These are phyloP conservation scores for Salix brachista DNA, from an alignment of 345 rosid species.

Conservation along the genomic window DNA sequence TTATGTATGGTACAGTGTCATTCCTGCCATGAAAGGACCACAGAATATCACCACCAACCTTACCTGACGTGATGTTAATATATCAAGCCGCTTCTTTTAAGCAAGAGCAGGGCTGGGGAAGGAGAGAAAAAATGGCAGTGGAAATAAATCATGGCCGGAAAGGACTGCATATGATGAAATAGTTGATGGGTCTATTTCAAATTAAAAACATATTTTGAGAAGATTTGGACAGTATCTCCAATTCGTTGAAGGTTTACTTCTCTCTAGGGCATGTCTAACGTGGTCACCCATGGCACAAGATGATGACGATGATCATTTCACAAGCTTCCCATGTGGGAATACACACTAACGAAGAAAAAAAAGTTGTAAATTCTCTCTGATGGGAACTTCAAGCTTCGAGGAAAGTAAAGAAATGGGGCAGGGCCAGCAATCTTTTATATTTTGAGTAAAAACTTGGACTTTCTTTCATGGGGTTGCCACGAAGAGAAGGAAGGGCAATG, in stretches of 20 bases:
- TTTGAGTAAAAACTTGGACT: conserved; percentile 38
- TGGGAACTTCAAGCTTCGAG: conserved; percentile 7
- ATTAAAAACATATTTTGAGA: conserved; percentile 14
- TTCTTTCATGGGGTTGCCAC: conserved; percentile 48
- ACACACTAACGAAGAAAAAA: conserved; percentile 22
- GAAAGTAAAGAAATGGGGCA: conserved; percentile 1
- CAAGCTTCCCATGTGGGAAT: conserved; percentile 24
- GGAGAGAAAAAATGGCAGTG: neutral
- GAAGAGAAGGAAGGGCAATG: conserved; percentile 46
- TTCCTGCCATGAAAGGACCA: conserved; percentile 29
- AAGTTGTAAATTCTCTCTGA: conserved; percentile 19
- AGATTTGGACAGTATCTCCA: conserved; percentile 30
- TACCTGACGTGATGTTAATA: conserved; percentile 14
- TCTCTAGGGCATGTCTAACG: conserved; percentile 14
- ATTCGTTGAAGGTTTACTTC: conserved; percentile 43
- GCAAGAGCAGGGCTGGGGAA: conserved; percentile 12
- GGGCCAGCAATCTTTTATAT: conserved; percentile 16
- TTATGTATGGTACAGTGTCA: conserved; percentile 31
- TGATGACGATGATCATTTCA: conserved; percentile 10
- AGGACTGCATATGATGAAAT: conserved; percentile 2
- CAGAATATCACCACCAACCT: conserved; percentile 14
- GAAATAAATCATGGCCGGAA: neutral
- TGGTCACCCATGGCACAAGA: neutral
- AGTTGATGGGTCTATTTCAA: conserved; percentile 37
- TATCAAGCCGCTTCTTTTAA: conserved; percentile 8